phyloP scores from a whole-genome alignment of 495 filamentous ascomycete genomes.

The Hypomontagnella monticulosa region DNA sequence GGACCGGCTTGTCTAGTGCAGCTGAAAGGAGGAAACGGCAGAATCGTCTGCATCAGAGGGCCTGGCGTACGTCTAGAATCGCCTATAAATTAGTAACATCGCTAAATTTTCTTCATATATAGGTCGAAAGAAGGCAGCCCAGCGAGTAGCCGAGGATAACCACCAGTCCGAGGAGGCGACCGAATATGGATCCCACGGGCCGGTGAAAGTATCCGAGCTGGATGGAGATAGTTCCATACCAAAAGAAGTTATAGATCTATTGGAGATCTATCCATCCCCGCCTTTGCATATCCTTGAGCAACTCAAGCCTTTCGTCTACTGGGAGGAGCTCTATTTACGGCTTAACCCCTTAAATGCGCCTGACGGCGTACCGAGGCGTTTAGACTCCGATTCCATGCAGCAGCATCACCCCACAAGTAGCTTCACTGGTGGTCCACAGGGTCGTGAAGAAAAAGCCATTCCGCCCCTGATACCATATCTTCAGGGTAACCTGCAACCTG shows the following conservation, averaged over 20 bases:
- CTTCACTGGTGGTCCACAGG: neutral
- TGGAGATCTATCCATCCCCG: neutral
- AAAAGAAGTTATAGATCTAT: conserved; percentile 8
- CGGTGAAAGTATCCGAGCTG: neutral
- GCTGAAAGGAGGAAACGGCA: conserved; percentile 41
- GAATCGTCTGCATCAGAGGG: conserved; percentile 47
- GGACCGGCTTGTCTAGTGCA: conserved; percentile 39
- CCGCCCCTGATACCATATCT: conserved; percentile 44
- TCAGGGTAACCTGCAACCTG: neutral
- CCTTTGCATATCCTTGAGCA: neutral
- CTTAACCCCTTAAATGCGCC: neutral
- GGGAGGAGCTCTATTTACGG: conserved; percentile 15
- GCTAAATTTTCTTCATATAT: neutral
- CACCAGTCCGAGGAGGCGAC: neutral
- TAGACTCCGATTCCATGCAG: neutral
- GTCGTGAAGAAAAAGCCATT: conserved; percentile 1
- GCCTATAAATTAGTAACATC: neutral
- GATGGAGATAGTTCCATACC: neutral
- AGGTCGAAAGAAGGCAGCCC: conserved; percentile 36
- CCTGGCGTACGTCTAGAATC: conserved; percentile 40
- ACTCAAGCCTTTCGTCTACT: conserved; percentile 21
- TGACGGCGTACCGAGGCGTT: neutral
- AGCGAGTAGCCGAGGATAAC: neutral
- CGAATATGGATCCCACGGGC: neutral
- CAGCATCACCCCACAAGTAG: neutral